Evolutionary conservation across 169 alveolate species (phyloP), one percentile per base, ranked within the genome.

Genomic region (Theileria orientalis): DNA sequence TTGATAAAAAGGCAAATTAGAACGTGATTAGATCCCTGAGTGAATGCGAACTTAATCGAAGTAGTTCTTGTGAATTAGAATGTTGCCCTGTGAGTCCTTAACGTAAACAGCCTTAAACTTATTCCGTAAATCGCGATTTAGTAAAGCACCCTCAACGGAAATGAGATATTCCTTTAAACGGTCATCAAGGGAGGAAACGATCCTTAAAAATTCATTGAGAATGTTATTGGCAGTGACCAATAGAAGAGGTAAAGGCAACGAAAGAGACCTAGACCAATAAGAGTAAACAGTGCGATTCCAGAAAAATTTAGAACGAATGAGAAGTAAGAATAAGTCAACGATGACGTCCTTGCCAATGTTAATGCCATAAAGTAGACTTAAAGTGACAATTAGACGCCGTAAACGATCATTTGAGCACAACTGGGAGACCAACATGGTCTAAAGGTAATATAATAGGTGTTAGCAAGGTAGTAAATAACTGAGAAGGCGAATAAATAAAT

Each of bases 261-360:
- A 75, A n/a, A 70, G 74, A 0, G 74, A 33, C 40, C 84, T 56
- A 52, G 83, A 64, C 89, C 89, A 82, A 29, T 64, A 57, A 6
- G 66, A 42, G 71, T 82, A 82, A 13, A 74, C 67, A 16, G 57
- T 42, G 30, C 79, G 89, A 30, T 68, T 52, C 89, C 89, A 82
- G 30, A 82, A 25, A 16, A 66, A 6, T 35, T 47, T 70, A 27
- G 77, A 14, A 29, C 83, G 40, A 51, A 79, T 49, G 16, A 71
- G 19, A 1, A 63, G 40, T 16, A 73, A 44, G 16, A 79, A 30
- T 14, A 79, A 23, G 59, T 70, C 87, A 41, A 79, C 27, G 8
- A 79, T 51, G 30, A 79, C 27, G 30, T 51, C 74, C 40, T 44
- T 73, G 14, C 69, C 27, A 21, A 68, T 51, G n/a, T 71, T 59